Evolutionary conservation across 306 rosid species (phyloP).

Genomic region (Cicer yamashitae): DNA sequence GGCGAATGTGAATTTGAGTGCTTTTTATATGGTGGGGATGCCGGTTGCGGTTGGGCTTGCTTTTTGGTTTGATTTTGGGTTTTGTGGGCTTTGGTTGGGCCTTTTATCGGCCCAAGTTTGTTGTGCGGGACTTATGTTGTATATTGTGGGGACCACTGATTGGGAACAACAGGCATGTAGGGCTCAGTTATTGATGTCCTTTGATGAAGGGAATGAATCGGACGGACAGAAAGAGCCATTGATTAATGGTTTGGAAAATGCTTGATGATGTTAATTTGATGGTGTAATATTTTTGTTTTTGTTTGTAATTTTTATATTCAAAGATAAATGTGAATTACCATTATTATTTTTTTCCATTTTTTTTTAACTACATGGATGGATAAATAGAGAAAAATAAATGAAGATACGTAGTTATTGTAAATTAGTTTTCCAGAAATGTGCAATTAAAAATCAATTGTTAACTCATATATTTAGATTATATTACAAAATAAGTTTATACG

Average conservation of each 20-base stretch:
- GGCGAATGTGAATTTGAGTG: slow-evolving; percentile 78
- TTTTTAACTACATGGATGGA: slow-evolving; percentile 4
- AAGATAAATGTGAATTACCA: slow-evolving; percentile 35
- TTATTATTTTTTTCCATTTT: slow-evolving; percentile 31
- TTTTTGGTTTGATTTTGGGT: slow-evolving; percentile 63
- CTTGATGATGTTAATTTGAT: slow-evolving; percentile 23
- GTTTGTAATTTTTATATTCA: slow-evolving; percentile 29
- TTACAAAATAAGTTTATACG: too few species aligned
- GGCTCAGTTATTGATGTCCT: slow-evolving; percentile 58
- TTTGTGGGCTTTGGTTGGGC: slow-evolving; percentile 92
- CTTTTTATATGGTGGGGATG: slow-evolving; percentile 88
- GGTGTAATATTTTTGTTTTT: slow-evolving; percentile 31
- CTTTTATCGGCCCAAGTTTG: slow-evolving; percentile 81
- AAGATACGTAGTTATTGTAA: too few species aligned
- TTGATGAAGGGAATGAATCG: slow-evolving; percentile 21
- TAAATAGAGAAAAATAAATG: neutral
- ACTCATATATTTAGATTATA: too few species aligned
- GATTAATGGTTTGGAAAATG: slow-evolving; percentile 41
- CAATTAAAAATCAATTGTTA: too few species aligned
- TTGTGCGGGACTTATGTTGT: slow-evolving; percentile 87
- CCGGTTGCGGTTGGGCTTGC: slow-evolving; percentile 92
- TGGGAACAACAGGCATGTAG: slow-evolving; percentile 76
- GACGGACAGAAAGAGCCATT: slow-evolving; percentile 50
- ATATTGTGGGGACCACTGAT: slow-evolving; percentile 75
- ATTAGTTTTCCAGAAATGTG: too few species aligned